Conservation (phyloP, 768 basidiomycete species). For the Serpula lacrymans region DNA sequence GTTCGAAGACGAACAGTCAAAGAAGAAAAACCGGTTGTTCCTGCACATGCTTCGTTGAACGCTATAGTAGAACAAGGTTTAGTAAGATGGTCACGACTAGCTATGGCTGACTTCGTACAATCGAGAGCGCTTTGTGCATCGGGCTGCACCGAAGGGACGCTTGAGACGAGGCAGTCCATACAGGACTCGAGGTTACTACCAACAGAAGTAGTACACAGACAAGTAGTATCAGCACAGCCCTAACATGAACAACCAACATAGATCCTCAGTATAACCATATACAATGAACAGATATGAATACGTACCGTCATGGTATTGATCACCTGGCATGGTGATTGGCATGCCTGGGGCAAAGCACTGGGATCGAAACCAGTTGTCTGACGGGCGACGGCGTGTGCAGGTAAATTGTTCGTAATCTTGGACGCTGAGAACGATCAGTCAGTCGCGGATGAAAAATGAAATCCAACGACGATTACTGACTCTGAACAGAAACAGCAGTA, state of each 20-base stretch:
- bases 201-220: conserved; percentile 11
- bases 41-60: conserved; percentile 17
- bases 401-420: too few relatives aligned
- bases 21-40: too few relatives aligned
- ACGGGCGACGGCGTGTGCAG: too few relatives aligned
- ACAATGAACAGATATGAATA: neutral
- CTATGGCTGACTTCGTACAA: neutral
- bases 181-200: conserved; percentile 14
- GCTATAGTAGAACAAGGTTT: neutral
- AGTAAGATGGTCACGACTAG: neutral
- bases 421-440: too few relatives aligned
- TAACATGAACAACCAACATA: too few relatives aligned
- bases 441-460: too few relatives aligned
- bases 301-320: conserved; percentile 17
- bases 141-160: neutral
- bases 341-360: conserved; percentile 11
- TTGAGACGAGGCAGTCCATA: conserved; percentile 15
- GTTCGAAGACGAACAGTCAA: conserved; percentile 13
- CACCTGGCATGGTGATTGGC: conserved; percentile 19
- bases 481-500: too few relatives aligned
- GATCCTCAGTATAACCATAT: too few relatives aligned
- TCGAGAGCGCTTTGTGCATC: conserved; percentile 9
- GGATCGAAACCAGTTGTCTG: conserved; percentile 10
- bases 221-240: neutral
- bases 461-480: too few relatives aligned